Evolutionary conservation across 768 basidiomycete genomes (phyloP).

Genomic region (Scleroderma citrinum): DNA sequence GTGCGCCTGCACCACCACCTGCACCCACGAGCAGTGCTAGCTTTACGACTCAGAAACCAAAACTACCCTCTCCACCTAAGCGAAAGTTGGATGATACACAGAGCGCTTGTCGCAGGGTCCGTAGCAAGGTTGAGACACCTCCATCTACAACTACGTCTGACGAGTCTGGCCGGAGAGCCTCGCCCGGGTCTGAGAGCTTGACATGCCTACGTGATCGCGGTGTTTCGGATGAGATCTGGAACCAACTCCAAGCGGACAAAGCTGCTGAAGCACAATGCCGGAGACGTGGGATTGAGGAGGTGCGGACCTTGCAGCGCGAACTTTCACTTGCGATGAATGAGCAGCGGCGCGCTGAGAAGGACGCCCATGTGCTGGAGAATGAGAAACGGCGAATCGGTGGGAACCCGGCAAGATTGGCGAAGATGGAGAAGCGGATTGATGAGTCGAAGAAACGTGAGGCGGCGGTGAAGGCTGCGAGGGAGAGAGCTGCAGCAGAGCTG

Average conservation of each 20-base stretch:
- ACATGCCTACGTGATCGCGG: conserved; percentile 39
- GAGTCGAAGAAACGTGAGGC: conserved; percentile 24
- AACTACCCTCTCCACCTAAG: conserved; percentile 17
- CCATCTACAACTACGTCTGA: not conserved
- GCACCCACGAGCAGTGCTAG: conserved; percentile 14
- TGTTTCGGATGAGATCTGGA: conserved; percentile 48
- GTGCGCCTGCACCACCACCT: conserved; percentile 19
- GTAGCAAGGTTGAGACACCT: not conserved
- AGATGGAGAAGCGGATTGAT: conserved; percentile 21
- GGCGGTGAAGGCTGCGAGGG: conserved; percentile 18
- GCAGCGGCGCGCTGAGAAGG: conserved; percentile 6
- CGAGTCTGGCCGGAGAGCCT: not conserved
- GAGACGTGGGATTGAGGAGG: conserved; percentile 13
- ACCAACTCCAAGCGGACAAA: conserved; percentile 37
- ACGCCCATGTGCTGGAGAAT: conserved; percentile 13
- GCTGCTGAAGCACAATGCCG: conserved; percentile 18
- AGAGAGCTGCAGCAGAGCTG: conserved; percentile 21
- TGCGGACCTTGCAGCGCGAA: conserved; percentile 13
- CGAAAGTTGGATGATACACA: conserved; percentile 7
- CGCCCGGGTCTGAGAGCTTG: not conserved
- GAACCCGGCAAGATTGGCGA: conserved; percentile 16
- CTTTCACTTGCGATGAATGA: conserved; percentile 11
- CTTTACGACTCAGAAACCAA: conserved; percentile 13
- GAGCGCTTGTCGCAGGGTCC: not conserved
- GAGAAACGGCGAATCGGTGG: conserved; percentile 13